Base-by-base conservation (phyloP, 768 basidiomycete genomes). In the Suillus plorans region DNA sequence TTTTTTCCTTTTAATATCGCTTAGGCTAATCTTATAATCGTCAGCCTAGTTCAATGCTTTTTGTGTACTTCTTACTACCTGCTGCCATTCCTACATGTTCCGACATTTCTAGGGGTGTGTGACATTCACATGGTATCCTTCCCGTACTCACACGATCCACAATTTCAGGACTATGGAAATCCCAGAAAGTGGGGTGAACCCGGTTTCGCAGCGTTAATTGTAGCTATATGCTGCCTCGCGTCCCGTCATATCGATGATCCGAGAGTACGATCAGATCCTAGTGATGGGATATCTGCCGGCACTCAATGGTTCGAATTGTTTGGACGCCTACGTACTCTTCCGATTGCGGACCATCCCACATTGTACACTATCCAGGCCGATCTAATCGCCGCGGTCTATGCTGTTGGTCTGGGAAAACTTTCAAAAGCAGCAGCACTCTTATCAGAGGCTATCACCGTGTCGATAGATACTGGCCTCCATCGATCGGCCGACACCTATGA, bases 131-230 rank as follows among this genome's bases (percentile, higher is more conserved):
- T 68, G 37, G 39, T 61, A 44, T 64, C 22, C 34, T 53, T 64
- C 65, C 20, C 20, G 22, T 56, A 62, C 76, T 69, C 69, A 72
- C 61, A 65, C 60, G 4, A 49, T 14, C 14, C 25, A 42, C 62
- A 44, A 53, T 60, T 63, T 2, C 68, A 92, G 90, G 95, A 97
- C 76, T 97, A 97, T 73, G 93, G 92, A 49, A 92, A 95, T 68
- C 95, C 95, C 60, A 86, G 87, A 77, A 95, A 95, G 81, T 97
- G 95, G 95, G 92, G 90, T 59, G 94, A 96, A 77, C 93, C 95
- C 9, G 95, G 95, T 10, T 97, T 97, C 71, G 94, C 92, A 47
- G 89, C 94, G 12, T 95, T 96, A 73, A 92, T 97, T 66, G 93
- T 97, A n/a, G 86, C 94, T 1, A 83, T 96, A 41, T 97, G 95